Evolutionary conservation across 345 rosid species (phyloP).

Genomic region (Acer yangbiense): DNA sequence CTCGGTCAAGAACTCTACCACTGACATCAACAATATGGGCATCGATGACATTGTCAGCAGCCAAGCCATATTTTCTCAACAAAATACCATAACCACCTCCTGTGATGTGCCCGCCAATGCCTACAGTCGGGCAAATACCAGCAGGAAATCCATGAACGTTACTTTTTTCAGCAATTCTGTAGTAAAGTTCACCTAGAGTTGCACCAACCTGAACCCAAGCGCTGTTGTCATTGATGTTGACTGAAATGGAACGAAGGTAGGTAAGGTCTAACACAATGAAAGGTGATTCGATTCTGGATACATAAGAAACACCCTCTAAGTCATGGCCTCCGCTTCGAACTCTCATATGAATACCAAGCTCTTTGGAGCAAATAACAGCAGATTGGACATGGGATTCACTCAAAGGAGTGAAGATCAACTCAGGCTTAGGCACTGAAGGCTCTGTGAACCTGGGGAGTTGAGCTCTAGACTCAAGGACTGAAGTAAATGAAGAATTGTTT

Average conservation of each 20-base stretch:
- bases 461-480: background rate
- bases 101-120: background rate
- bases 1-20: background rate
- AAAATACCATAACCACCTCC: background rate
- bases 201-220: background rate
- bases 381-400: background rate
- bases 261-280: background rate
- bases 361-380: background rate
- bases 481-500: background rate
- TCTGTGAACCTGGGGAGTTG: background rate
- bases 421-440: background rate
- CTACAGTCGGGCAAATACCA: background rate
- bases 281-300: background rate
- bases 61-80: background rate
- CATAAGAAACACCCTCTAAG: background rate
- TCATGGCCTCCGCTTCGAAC: background rate
- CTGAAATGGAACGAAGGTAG: background rate
- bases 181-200: background rate
- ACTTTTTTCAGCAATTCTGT: background rate
- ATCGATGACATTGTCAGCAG: slow-evolving; percentile 1
- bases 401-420: background rate
- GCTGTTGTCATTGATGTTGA: background rate
- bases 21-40: background rate
- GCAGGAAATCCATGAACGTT: background rate
- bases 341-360: background rate